Evolutionary conservation across 305 asterid species (phyloP).

Genomic region (Fraxinus xanthoxyloides): DNA sequence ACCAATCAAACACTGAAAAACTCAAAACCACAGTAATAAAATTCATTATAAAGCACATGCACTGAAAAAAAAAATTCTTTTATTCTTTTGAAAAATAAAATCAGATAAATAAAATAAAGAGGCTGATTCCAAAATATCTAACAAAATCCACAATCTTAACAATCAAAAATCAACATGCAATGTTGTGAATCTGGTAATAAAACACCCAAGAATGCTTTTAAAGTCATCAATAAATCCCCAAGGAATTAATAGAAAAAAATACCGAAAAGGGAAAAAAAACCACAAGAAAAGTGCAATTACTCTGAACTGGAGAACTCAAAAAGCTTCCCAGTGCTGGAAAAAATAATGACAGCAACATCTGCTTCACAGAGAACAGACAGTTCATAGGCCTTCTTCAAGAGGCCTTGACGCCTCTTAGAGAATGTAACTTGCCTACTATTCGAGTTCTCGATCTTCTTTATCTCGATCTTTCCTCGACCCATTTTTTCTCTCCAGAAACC

Average conservation of each 20-base stretch:
- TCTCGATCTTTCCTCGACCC: conserved; percentile 85
- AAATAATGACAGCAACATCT: conserved; percentile 62
- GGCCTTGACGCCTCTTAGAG: conserved; percentile 49
- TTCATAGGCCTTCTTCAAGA: conserved; percentile 59
- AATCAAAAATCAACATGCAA: conserved; percentile 25
- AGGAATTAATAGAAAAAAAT: neutral
- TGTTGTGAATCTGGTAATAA: neutral
- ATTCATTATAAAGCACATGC: conserved; percentile 19
- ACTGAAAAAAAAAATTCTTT: conserved; percentile 7
- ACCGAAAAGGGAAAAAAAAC: neutral
- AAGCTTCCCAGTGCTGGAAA: conserved; percentile 60
- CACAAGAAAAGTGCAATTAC: conserved; percentile 29
- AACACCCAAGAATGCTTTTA: neutral
- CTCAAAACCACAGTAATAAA: conserved; percentile 9
- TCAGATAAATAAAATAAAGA: neutral
- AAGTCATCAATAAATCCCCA: neutral
- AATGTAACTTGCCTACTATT: conserved; percentile 66
- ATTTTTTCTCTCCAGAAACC: conserved; percentile 36
- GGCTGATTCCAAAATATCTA: neutral
- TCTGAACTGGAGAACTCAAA: conserved; percentile 52
- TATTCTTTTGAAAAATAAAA: conserved; percentile 1
- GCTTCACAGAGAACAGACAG: conserved; percentile 71
- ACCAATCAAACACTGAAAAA: conserved; percentile 15
- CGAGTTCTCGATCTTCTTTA: conserved; percentile 69
- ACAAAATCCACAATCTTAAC: neutral